Conservation (phyloP, 2,329 filamentous ascomycete genomes). For the Parastagonospora nodorum region DNA sequence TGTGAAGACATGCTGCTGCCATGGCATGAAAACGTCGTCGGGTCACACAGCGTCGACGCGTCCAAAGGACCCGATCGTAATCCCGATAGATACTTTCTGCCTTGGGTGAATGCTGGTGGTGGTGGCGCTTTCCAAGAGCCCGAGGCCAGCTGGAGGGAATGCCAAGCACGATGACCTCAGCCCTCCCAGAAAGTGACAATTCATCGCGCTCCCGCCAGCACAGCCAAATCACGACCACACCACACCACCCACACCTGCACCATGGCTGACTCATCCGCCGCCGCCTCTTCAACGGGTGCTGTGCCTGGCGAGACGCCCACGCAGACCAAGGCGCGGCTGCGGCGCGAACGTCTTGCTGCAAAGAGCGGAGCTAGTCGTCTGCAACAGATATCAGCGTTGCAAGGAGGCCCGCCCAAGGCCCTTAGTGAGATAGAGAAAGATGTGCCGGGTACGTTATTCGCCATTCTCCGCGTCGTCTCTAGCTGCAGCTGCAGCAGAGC, state of each 20-base stretch:
- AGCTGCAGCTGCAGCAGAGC: background rate
- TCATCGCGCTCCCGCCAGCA: background rate
- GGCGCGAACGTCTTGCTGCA: conserved; percentile 78
- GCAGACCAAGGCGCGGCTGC: conserved; percentile 68
- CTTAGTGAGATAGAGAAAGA: conserved; percentile 42
- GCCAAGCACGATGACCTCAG: conserved; percentile 22
- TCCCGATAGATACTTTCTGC: too few relatives aligned
- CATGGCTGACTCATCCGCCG: conserved; percentile 32
- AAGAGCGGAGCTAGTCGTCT: conserved; percentile 74
- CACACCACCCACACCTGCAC: conserved; percentile 3
- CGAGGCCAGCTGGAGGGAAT: too few relatives aligned
- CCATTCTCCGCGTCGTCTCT: conserved; percentile 3
- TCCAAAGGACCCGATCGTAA: too few relatives aligned
- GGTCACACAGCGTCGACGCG: too few relatives aligned
- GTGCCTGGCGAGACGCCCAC: conserved; percentile 45
- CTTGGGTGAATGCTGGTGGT: too few relatives aligned
- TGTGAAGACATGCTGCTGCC: too few relatives aligned
- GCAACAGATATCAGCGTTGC: conserved; percentile 74
- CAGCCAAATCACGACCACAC: background rate
- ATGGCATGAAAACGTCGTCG: too few relatives aligned
- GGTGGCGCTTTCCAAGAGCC: too few relatives aligned
- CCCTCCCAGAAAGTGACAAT: background rate
- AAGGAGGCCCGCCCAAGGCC: conserved; percentile 56
- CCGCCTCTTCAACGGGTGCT: conserved; percentile 18
- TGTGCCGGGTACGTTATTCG: conserved; percentile 38